These are phyloP conservation scores for Backusella parvicylindrica DNA, from an alignment of 192 early-diverging fungal genomes.

Conservation along the genomic window DNA sequence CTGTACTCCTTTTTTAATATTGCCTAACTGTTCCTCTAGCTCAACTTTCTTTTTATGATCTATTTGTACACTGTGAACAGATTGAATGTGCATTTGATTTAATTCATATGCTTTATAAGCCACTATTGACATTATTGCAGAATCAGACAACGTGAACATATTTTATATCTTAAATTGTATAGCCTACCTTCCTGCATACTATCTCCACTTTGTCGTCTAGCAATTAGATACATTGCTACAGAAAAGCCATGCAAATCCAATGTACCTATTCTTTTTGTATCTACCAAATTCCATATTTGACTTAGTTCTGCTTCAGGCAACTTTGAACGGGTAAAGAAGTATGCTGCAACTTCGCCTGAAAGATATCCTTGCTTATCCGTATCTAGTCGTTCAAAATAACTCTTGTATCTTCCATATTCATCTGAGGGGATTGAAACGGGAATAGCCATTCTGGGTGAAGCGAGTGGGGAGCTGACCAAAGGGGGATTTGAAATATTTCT, in stretches of 20 bases:
- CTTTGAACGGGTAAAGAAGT: slow-evolving; percentile 36
- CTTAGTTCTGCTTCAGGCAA: slow-evolving; percentile 31
- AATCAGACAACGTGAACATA: not conserved
- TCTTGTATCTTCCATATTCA: slow-evolving; percentile 69
- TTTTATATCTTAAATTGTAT: not conserved
- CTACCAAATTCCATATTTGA: slow-evolving; percentile 58
- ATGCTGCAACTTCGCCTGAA: slow-evolving; percentile 42
- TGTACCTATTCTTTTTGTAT: slow-evolving; percentile 54
- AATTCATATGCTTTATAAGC: not conserved
- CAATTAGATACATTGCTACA: slow-evolving; percentile 78
- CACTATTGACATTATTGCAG: not conserved
- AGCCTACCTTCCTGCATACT: not conserved
- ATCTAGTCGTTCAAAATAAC: slow-evolving; percentile 77
- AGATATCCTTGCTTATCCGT: slow-evolving; percentile 55
- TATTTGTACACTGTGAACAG: not conserved
- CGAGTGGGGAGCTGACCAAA: not conserved
- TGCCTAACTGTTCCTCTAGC: not conserved
- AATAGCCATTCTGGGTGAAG: not conserved
- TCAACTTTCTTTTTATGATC: not conserved
- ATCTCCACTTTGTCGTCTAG: slow-evolving; percentile 48
- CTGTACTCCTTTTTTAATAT: not conserved
- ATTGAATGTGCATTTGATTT: not conserved
- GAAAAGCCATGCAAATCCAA: slow-evolving; percentile 70
- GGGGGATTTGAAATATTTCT: slow-evolving; percentile 11
- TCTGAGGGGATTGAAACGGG: slow-evolving; percentile 72